phyloP scores from a whole-genome alignment of 148 eudicot genomes.

The Chenopodium formosanum region DNA sequence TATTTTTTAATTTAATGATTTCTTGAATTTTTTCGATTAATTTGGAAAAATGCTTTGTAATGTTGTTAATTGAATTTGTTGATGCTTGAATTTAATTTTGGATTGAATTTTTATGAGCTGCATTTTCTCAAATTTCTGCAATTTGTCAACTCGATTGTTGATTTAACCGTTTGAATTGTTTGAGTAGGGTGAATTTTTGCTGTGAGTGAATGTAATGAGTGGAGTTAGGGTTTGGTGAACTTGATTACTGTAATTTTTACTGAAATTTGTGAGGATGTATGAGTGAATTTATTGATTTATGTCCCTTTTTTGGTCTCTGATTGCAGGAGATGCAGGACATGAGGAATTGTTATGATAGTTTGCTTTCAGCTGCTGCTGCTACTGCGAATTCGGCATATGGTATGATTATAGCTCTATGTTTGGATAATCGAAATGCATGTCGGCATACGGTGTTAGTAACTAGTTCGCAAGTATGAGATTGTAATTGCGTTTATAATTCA shows the following conservation, averaged over 20 bases:
- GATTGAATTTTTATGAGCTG: no score
- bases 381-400: constrained; percentile 90
- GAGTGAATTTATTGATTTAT: not conserved
- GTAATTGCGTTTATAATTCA: no score
- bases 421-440: not conserved
- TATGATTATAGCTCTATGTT: constrained; percentile 19
- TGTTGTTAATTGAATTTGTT: no score
- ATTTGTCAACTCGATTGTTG: no score
- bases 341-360: constrained; percentile 87
- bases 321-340: constrained; percentile 90
- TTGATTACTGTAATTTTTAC: not conserved
- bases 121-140: not conserved
- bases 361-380: constrained; percentile 96
- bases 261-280: not conserved
- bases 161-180: no score
- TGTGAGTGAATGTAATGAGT: no score
- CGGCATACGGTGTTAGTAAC: no score
- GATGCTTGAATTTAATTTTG: no score
- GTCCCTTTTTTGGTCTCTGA: not conserved
- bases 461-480: no score
- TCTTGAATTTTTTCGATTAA: no score
- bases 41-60: no score
- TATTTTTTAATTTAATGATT: not conserved
- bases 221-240: constrained; percentile 7
- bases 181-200: no score